phyloP scores from a whole-genome alignment of 163 green algal species.

The Volvox carteri region DNA sequence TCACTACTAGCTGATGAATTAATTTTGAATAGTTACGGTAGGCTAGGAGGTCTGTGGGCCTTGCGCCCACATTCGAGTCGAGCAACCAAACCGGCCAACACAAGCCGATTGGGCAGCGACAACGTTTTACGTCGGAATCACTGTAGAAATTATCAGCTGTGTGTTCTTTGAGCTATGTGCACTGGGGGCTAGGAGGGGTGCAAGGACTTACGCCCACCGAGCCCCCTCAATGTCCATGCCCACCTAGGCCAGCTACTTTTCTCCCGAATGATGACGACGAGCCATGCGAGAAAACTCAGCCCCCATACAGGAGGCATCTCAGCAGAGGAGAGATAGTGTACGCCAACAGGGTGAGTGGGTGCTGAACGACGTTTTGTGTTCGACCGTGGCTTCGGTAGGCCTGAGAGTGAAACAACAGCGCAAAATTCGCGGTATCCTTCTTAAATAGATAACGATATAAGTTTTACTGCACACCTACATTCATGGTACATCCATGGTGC shows the following conservation, averaged over 20 bases:
- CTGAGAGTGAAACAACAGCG: neutral
- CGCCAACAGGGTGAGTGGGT: constrained; percentile 21
- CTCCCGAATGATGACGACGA: constrained; percentile 36
- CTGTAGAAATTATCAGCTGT: neutral
- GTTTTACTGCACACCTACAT: neutral
- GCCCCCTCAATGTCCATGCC: constrained; percentile 21
- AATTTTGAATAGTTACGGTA: no score
- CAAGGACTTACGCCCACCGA: constrained; percentile 23
- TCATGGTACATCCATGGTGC: neutral
- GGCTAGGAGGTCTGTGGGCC: constrained; percentile 14
- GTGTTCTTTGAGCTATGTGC: neutral
- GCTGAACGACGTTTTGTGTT: neutral
- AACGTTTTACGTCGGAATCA: neutral
- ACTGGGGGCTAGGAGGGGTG: constrained; percentile 32
- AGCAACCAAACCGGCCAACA: constrained; percentile 25
- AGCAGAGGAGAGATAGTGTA: constrained; percentile 19
- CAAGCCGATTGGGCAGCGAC: neutral
- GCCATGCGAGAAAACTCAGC: constrained; percentile 31
- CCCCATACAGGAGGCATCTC: constrained; percentile 11
- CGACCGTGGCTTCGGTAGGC: constrained; percentile 16
- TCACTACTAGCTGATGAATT: no score
- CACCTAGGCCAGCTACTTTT: constrained; percentile 41
- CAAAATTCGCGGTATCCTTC: neutral
- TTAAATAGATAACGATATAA: neutral
- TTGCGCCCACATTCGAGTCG: constrained; percentile 36